A percentile compares a stretch with the other conserved stretches of the same genome.
Conservation (phyloP, 2,329 filamentous ascomycete genomes). For the Trichoderma oligosporum region DNA sequence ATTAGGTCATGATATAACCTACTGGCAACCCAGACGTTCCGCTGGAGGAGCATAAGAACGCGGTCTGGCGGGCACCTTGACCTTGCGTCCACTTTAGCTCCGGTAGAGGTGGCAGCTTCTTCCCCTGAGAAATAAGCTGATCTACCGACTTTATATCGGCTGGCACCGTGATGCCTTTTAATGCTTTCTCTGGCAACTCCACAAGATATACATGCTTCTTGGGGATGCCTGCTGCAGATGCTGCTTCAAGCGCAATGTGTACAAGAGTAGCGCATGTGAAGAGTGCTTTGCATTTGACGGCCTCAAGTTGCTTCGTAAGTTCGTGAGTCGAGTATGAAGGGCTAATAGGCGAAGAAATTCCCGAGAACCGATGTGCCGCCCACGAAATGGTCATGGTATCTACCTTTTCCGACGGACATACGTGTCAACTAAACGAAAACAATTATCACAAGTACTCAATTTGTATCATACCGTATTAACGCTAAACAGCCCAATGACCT, state of each 20-base stretch:
- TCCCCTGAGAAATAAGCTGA: slow-evolving; percentile 58
- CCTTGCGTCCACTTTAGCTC: slow-evolving; percentile 55
- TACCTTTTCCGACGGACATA: slow-evolving; percentile 46
- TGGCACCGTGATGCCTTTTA: slow-evolving; percentile 64
- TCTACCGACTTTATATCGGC: slow-evolving; percentile 60
- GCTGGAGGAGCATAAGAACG: slow-evolving; percentile 70
- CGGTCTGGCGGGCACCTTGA: slow-evolving; percentile 58
- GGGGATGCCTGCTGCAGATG: slow-evolving; percentile 57
- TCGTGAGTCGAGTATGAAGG: slow-evolving; percentile 65
- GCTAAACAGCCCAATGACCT: slow-evolving; percentile 67
- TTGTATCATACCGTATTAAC: slow-evolving; percentile 55
- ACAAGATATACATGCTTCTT: slow-evolving; percentile 61
- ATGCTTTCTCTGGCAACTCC: slow-evolving; percentile 51
- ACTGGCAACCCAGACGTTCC: slow-evolving; percentile 70
- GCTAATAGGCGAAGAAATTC: slow-evolving; percentile 66
- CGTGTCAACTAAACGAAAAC: neutral
- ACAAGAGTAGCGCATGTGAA: slow-evolving; percentile 67
- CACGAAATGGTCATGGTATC: slow-evolving; percentile 48
- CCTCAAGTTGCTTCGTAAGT: slow-evolving; percentile 62
- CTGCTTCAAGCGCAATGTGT: slow-evolving; percentile 57
- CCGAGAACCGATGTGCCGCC: slow-evolving; percentile 65
- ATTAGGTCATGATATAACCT: slow-evolving; percentile 21
- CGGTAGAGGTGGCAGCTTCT: slow-evolving; percentile 37
- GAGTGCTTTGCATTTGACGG: slow-evolving; percentile 60
- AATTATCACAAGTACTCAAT: neutral